Percentiles rank a stretch among this genome's conserved stretches.
Conservation (phyloP, 768 basidiomycete genomes). For the Boletus vinaceobasis region DNA sequence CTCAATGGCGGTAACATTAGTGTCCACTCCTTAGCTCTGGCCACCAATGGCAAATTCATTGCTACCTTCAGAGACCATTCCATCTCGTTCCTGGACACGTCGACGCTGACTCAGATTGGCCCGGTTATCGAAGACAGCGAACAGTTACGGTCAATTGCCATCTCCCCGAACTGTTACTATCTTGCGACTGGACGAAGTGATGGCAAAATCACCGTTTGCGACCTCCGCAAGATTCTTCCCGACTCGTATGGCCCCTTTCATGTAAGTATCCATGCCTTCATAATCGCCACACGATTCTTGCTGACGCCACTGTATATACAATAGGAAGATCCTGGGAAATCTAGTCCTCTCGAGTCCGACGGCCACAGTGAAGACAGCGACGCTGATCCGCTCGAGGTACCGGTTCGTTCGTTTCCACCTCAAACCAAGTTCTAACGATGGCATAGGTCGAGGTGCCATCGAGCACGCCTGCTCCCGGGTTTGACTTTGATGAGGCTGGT, state of each 20-base stretch:
- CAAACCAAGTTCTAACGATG: background rate
- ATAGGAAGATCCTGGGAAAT: background rate
- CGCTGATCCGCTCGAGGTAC: background rate
- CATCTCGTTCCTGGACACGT: too few species aligned
- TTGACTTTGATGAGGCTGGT: background rate
- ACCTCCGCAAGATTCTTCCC: background rate
- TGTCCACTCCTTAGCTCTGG: too few species aligned
- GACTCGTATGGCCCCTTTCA: background rate
- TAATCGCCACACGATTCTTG: background rate
- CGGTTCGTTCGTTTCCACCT: background rate
- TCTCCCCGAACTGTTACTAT: background rate
- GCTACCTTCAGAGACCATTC: too few species aligned
- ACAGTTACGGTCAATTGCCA: rapidly evolving
- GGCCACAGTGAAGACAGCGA: background rate
- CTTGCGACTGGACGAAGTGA: background rate
- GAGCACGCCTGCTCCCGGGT: background rate
- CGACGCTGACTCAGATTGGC: too few species aligned
- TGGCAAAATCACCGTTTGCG: background rate
- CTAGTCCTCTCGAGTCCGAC: too few species aligned
- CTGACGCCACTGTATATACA: background rate
- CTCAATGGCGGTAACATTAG: too few species aligned
- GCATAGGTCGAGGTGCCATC: background rate
- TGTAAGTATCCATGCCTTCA: background rate
- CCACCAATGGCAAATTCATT: too few species aligned
- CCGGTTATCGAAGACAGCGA: background rate